Evolutionary conservation across 2,329 filamentous ascomycete genomes (phyloP).

Genomic region (Amylocarpus encephaloides): DNA sequence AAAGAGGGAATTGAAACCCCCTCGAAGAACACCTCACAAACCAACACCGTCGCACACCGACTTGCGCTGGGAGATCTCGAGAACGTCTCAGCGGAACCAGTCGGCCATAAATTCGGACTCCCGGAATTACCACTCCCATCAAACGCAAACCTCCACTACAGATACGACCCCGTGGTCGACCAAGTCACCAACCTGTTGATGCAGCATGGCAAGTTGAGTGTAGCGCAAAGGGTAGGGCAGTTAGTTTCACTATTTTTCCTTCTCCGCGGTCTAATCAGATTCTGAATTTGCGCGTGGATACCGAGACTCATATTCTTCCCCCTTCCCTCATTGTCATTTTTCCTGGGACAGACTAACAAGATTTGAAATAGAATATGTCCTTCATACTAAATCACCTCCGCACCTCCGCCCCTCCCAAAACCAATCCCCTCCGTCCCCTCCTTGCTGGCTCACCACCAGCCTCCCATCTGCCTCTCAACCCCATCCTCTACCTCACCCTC

Average conservation of each 20-base stretch:
- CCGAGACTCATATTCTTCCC: conserved; percentile 2
- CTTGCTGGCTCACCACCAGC: conserved; percentile 72
- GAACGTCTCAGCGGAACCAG: conserved; percentile 20
- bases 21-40: conserved; percentile 20
- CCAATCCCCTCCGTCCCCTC: conserved; percentile 64
- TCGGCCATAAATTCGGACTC: conserved; percentile 60
- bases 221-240: conserved; percentile 70
- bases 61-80: conserved; percentile 28
- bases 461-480: conserved; percentile 77
- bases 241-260: conserved; percentile 20
- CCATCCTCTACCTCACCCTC: conserved; percentile 74
- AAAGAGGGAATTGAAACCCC: conserved; percentile 46
- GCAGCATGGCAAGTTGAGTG: conserved; percentile 81
- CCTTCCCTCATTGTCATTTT: background rate
- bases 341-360: background rate
- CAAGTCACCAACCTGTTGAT: conserved; percentile 90
- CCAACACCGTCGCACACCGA: conserved; percentile 29
- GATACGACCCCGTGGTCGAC: conserved; percentile 78
- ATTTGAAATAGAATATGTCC: conserved; percentile 63
- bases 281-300: background rate
- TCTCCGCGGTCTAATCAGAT: conserved; percentile 14
- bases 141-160: conserved; percentile 60
- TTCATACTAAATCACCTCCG: conserved; percentile 78
- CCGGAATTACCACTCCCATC: conserved; percentile 61
- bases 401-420: conserved; percentile 71